Evolutionary conservation across 164 flowering plant species (phyloP), one percentile per base, ranked within the genome.

Genomic region (Berberis vulgaris): DNA sequence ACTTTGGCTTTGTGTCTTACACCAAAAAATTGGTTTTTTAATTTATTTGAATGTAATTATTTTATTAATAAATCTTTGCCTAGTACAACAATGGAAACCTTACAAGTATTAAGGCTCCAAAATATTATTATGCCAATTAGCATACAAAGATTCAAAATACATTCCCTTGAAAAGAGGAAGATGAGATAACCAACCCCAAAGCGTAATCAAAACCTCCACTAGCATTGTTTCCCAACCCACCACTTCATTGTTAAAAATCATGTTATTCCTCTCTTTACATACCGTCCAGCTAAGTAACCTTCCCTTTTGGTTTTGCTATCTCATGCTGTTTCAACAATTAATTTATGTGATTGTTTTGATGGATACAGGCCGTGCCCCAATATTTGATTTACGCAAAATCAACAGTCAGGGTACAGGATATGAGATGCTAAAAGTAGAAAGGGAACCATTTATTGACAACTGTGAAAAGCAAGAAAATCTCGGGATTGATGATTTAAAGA

Each of bases 371-470:
- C 89, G 80, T 62, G 55, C 65, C 54, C 88, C 97, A 64, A 79
- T 71, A 7, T 79, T 74, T 76, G 92, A 86, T 74, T 77, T 86
- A 55, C 87, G 89, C 54, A 86, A 76, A 72, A 64, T 84, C 64
- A 81, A 73, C 43, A 62, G 78, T 64, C 66, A 74, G 11, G 83
- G 68, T 40, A 2, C 44, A 38, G 64, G 65, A 45, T 66, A 72
- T 63, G 72, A 65, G 12, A n/a, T 6, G 3, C 49, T 46, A 59
- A 67, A 40, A 44, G 49, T 54, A n/a, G 41, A 68, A 43, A 66
- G 41, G 26, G 81, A 77, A 61, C 61, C 79, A 68, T 46, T 60
- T 1, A 45, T 42, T 41, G 68, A 66, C 50, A 58, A 65, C 43
- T 66, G 68, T 55, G 69, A 63, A 1, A 45, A 65, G 45, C 65